phyloP scores from a whole-genome alignment of 1,284 basidiomycete species.

The Rhodotorula sp. region DNA sequence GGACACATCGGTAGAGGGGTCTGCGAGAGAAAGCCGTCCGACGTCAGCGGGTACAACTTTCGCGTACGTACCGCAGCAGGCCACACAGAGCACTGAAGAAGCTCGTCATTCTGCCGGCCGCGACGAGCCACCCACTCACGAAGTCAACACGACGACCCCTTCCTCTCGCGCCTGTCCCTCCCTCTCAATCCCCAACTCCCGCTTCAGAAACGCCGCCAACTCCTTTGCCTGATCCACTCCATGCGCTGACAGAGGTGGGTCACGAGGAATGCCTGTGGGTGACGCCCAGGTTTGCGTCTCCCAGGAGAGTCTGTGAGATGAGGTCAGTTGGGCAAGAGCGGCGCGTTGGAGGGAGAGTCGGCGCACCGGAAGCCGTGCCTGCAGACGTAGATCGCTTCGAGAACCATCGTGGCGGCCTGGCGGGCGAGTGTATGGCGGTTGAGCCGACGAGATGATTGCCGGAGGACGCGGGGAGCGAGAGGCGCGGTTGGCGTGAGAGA shows the following conservation, averaged over 20 bases:
- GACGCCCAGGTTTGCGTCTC: conserved; percentile 60
- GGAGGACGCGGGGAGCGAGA: no score
- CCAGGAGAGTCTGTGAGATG: conserved; percentile 57
- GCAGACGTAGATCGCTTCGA: conserved; percentile 74
- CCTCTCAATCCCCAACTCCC: conserved; percentile 2
- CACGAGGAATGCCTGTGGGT: conserved; percentile 68
- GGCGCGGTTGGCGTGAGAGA: no score
- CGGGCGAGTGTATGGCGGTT: no score
- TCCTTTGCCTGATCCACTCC: conserved; percentile 75
- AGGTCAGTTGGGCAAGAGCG: not conserved
- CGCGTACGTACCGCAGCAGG: not conserved
- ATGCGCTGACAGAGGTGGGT: conserved; percentile 72
- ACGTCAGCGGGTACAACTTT: not conserved
- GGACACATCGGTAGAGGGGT: conserved; percentile 72
- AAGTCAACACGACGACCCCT: conserved; percentile 52
- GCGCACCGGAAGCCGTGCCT: conserved; percentile 67
- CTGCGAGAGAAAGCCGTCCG: conserved; percentile 23
- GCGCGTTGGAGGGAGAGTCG: not conserved
- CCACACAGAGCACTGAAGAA: not conserved
- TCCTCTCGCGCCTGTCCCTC: conserved; percentile 39
- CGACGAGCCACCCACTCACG: conserved; percentile 9
- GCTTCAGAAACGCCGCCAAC: conserved; percentile 55
- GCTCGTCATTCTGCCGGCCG: no score
- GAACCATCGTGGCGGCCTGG: conserved; percentile 43
- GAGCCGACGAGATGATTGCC: no score